A percentile compares a stretch with the other conserved stretches of the same genome.
Evolutionary conservation across 257 asterid species (phyloP).

Genomic region (Buddleja alternifolia): DNA sequence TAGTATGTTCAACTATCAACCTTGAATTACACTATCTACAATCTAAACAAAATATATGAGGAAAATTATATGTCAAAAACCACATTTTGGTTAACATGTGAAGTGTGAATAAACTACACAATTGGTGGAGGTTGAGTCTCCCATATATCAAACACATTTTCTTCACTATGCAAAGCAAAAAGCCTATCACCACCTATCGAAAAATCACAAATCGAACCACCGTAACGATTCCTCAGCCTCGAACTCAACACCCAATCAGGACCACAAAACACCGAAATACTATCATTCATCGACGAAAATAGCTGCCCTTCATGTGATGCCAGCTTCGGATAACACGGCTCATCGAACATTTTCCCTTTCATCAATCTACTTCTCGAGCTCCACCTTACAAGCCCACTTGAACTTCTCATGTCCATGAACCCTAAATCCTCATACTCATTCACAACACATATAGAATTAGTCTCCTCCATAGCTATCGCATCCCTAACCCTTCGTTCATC

Average conservation of each 20-base stretch:
- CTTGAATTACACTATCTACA: conserved; percentile 27
- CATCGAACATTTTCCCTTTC: conserved; percentile 88
- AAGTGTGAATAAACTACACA: conserved; percentile 40
- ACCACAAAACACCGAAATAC: conserved; percentile 81
- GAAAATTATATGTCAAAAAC: too few species aligned
- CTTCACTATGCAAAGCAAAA: conserved; percentile 87
- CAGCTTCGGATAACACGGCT: conserved; percentile 84
- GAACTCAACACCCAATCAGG: conserved; percentile 85
- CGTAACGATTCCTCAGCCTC: conserved; percentile 67
- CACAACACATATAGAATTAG: conserved; percentile 71
- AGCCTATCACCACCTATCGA: conserved; percentile 88
- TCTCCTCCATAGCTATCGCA: conserved; percentile 86
- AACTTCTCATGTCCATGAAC: conserved; percentile 79
- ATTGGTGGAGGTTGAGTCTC: conserved; percentile 72
- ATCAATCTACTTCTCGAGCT: conserved; percentile 84
- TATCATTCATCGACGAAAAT: conserved; percentile 87
- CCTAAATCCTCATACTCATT: conserved; percentile 92
- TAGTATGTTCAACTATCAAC: conserved; percentile 15
- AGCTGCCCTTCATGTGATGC: conserved; percentile 79
- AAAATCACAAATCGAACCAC: conserved; percentile 94
- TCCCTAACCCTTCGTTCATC: conserved; percentile 91
- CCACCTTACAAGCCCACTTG: conserved; percentile 71
- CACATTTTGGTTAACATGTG: background rate
- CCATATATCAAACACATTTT: conserved; percentile 87
- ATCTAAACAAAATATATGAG: conserved; percentile 34